These are phyloP conservation scores for Kentomonas sorsogonicus DNA, from an alignment of 208 protist species.

Conservation along the genomic window DNA sequence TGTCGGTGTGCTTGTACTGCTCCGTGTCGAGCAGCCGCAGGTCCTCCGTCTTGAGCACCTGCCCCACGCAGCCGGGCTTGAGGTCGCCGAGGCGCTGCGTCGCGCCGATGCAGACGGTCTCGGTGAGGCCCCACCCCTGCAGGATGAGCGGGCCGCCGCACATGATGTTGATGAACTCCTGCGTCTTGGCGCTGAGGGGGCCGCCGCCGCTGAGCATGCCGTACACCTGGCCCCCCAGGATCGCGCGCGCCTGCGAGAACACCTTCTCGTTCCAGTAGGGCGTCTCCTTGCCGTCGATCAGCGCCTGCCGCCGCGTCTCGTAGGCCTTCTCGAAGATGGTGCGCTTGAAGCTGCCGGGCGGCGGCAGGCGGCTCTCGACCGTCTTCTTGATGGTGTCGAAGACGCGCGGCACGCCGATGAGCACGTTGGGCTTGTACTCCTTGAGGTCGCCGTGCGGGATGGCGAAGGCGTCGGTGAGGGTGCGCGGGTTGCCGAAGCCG, in stretches of 20 bases:
- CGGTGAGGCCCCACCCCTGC: constrained; percentile 87
- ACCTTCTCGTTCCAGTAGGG: constrained; percentile 65
- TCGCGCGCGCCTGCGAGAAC: constrained; percentile 36
- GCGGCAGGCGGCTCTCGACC: constrained; percentile 39
- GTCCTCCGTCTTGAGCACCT: constrained; percentile 54
- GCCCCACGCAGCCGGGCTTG: constrained; percentile 43
- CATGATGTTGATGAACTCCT: constrained; percentile 82
- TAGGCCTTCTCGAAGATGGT: constrained; percentile 51
- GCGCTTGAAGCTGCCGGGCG: constrained; percentile 27
- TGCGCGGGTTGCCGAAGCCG: constrained; percentile 71
- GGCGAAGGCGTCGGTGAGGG: constrained; percentile 60
- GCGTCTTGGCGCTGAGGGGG: constrained; percentile 56
- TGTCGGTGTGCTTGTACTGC: constrained; percentile 72
- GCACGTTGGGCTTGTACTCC: constrained; percentile 63
- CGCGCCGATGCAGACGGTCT: constrained; percentile 63
- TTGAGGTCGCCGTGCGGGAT: constrained; percentile 77
- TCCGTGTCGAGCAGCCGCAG: constrained; percentile 88
- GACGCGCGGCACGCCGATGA: constrained; percentile 63
- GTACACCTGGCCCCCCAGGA: constrained; percentile 61
- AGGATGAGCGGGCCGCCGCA: constrained; percentile 46
- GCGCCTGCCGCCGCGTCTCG: constrained; percentile 24
- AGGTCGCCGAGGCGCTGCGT: constrained; percentile 55
- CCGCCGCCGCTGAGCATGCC: constrained; percentile 72
- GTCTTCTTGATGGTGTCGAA: constrained; percentile 70
- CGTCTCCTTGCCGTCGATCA: constrained; percentile 38